Evolutionary conservation across 169 alveolate species (phyloP).

Genomic region (Cryptosporidium tyzzeri): DNA sequence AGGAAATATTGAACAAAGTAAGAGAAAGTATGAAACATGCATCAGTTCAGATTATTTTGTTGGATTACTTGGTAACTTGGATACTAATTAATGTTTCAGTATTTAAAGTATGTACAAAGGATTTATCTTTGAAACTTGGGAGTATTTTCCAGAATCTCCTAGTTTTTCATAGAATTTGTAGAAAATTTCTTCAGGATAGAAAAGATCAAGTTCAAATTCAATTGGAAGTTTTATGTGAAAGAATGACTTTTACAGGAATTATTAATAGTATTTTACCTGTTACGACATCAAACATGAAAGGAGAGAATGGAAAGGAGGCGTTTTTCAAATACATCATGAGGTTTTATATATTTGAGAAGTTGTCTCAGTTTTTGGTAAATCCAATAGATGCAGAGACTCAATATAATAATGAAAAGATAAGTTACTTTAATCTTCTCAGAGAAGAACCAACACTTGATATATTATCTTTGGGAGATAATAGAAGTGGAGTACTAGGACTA

Average conservation of each 20-base stretch:
- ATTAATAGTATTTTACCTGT: slow-evolving; percentile 15
- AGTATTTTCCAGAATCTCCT: background rate
- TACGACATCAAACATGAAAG: background rate
- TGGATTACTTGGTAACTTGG: slow-evolving; percentile 56
- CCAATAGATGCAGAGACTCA: slow-evolving; percentile 3
- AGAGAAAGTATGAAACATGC: slow-evolving; percentile 55
- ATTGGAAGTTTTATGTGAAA: background rate
- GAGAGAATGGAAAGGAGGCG: background rate
- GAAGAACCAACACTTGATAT: background rate
- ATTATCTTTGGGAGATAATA: slow-evolving; percentile 42
- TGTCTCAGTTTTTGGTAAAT: slow-evolving; percentile 5
- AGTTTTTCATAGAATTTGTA: slow-evolving; percentile 19
- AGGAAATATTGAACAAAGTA: slow-evolving; percentile 1
- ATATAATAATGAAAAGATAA: background rate
- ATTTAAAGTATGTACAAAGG: background rate
- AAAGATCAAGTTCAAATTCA: slow-evolving; percentile 1
- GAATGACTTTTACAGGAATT: background rate
- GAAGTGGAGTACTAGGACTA: slow-evolving; percentile 35
- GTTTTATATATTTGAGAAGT: slow-evolving; percentile 28
- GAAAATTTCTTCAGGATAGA: slow-evolving; percentile 24
- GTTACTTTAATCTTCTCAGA: slow-evolving; percentile 7
- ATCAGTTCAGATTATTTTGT: background rate
- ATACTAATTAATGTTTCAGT: slow-evolving; percentile 11
- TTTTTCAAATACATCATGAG: slow-evolving; percentile 22
- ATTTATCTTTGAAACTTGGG: background rate